Base-by-base conservation (phyloP, 1,139 yeast species). In the Starmera stellimalicola region DNA sequence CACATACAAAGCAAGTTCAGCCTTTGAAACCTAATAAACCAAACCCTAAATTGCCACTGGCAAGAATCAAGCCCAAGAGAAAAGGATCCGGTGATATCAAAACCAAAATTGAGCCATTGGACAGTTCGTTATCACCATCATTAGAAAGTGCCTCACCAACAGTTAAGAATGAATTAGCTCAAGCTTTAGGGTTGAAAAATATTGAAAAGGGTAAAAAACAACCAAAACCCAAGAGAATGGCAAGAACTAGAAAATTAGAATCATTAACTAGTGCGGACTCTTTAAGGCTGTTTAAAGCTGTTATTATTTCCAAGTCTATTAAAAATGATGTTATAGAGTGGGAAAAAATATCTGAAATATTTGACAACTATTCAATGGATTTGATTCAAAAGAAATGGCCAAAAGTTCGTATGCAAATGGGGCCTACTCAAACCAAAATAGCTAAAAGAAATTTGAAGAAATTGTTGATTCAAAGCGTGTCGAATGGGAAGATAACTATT, bases 361-460 rank as follows among this genome's bases (percentile, higher is more conserved):
- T 78, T 40, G 60, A 52, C 2, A 67, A 57, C 17, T 11, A 57
- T 15, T 30, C 61, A 2, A 58, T 64, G 1, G 65, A 56, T 2
- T 41, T 52, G 2, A 51, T 77, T 12, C 64, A 63, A 35, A 66
- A 70, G 30, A 70, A 68, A 38, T 83, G 94, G 94, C 71, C 77
- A 0, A 59, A 63, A 10, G 61, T 77, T 7, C 62, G 84, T 28
- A 70, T 68, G 39, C 62, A 57, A 45, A 60, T 70, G 47, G 91
- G 88, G 2, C 73, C 70, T 1, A 57, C 65, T 16, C 74, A 73
- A 0, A 63, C 78, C 2, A 56, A 57, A 18, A 64, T 65, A 38
- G 78, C 81, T 0, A 63, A 68, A 29, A 67, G 67, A 32, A 65
- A 70, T 4, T 81, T 83, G 70, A 84, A 78, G 45, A 57, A 58